phyloP scores from a whole-genome alignment of 2,329 filamentous ascomycete genomes.

The Sclerotinia borealis region DNA sequence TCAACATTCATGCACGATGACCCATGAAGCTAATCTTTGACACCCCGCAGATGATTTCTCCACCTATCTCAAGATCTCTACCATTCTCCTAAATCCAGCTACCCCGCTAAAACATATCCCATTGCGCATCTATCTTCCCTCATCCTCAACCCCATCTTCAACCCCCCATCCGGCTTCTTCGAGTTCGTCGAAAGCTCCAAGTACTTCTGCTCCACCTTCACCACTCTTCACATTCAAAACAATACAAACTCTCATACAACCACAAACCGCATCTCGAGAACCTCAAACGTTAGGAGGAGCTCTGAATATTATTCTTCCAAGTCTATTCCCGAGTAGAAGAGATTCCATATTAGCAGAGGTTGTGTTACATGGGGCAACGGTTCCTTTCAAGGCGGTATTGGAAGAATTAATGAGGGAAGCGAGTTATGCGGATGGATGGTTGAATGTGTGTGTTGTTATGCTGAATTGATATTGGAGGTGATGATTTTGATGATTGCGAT shows the following conservation, averaged over 20 bases:
- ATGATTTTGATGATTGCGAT: neutral
- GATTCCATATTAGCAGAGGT: conserved; percentile 79
- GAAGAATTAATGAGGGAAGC: conserved; percentile 78
- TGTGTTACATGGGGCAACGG: conserved; percentile 75
- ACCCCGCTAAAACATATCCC: conserved; percentile 77
- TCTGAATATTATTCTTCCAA: conserved; percentile 68
- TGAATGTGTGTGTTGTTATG: conserved; percentile 75
- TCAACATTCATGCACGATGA: neutral
- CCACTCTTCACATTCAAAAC: conserved; percentile 56
- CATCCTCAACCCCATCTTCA: conserved; percentile 58
- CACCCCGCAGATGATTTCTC: conserved; percentile 57
- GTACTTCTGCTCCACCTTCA: conserved; percentile 14
- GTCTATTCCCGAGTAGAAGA: conserved; percentile 78
- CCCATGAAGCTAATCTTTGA: conserved; percentile 4
- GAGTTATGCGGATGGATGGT: conserved; percentile 87
- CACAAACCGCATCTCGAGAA: conserved; percentile 40
- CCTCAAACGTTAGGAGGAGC: conserved; percentile 69
- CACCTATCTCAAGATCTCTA: conserved; percentile 68
- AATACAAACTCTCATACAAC: conserved; percentile 67
- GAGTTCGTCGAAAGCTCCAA: conserved; percentile 27
- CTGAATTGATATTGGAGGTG: conserved; percentile 14
- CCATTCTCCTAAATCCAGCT: conserved; percentile 68
- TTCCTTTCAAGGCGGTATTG: conserved; percentile 74
- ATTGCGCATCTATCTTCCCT: conserved; percentile 77
- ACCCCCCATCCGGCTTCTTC: conserved; percentile 39